Percentiles rank a stretch among this genome's conserved stretches.
Evolutionary conservation across 352 stramenopile genomes (phyloP).

Genomic region (Hyaloperonospora brassicae): DNA sequence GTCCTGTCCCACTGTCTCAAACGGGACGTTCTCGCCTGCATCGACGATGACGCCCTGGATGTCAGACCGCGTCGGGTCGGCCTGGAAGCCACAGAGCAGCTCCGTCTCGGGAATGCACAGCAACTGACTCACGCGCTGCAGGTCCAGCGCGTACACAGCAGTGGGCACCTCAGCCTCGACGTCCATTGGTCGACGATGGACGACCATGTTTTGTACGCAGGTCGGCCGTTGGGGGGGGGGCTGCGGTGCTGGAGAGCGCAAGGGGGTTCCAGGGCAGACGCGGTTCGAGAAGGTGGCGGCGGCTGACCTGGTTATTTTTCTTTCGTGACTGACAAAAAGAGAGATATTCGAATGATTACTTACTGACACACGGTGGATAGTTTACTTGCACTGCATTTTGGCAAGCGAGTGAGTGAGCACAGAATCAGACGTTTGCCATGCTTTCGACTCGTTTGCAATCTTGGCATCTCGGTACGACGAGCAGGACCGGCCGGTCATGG

Average conservation of each 20-base stretch:
- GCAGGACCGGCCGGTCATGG: no score
- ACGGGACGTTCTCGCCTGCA: slow-evolving; percentile 60
- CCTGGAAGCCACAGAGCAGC: slow-evolving; percentile 48
- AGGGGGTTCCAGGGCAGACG: not conserved
- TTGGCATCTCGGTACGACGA: no score
- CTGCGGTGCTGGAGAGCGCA: not conserved
- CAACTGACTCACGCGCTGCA: slow-evolving; percentile 43
- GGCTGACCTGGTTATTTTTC: no score
- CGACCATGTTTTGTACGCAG: slow-evolving; percentile 27
- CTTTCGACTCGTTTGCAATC: no score
- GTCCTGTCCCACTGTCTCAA: slow-evolving; percentile 50
- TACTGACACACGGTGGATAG: no score
- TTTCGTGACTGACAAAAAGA: no score
- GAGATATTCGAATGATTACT: no score
- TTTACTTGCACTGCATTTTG: no score
- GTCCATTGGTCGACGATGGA: slow-evolving; percentile 41
- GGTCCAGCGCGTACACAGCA: slow-evolving; percentile 48
- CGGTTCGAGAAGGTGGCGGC: no score
- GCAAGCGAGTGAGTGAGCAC: no score
- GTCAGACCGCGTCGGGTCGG: slow-evolving; percentile 44
- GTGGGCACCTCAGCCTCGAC: slow-evolving; percentile 50
- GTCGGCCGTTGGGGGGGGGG: not conserved
- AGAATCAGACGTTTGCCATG: no score
- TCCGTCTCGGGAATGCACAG: slow-evolving; percentile 42
- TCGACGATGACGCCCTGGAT: slow-evolving; percentile 78